A percentile compares a stretch with the other conserved stretches of the same genome.
phyloP scores from a whole-genome alignment of 75 land plant species.

The Sequoiadendron giganteum region DNA sequence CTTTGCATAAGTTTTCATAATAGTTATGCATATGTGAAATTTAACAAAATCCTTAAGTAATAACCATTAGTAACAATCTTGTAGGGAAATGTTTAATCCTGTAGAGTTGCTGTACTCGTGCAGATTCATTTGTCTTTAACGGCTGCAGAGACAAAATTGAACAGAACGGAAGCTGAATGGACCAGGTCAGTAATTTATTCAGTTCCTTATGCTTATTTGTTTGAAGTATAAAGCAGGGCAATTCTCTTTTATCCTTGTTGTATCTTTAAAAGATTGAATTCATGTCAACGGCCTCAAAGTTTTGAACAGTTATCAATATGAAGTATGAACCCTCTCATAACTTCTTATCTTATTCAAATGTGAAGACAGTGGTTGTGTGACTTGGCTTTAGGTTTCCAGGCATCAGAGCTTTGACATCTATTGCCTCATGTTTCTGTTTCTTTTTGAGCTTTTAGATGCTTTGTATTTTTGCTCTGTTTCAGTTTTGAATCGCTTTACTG shows the following conservation, averaged over 20 bases:
- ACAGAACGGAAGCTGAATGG: slow-evolving; percentile 1
- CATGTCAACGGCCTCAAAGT: neutral
- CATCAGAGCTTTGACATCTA: neutral
- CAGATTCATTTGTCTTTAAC: neutral
- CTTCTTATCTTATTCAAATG: neutral
- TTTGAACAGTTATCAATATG: neutral
- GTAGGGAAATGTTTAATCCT: neutral
- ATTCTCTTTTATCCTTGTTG: neutral
- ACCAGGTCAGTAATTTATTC: neutral
- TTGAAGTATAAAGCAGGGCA: neutral
- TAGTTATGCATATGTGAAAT: neutral
- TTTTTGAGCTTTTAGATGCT: neutral
- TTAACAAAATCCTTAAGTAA: neutral
- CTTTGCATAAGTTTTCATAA: neutral
- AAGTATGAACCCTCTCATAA: neutral
- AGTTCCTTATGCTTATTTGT: neutral
- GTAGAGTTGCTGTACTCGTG: neutral
- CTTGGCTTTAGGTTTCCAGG: neutral
- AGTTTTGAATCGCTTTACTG: neutral
- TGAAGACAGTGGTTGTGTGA: neutral
- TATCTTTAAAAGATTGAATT: neutral
- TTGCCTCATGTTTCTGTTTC: neutral
- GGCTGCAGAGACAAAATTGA: neutral
- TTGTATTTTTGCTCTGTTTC: neutral
- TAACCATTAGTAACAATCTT: neutral